A percentile compares a stretch with the other conserved stretches of the same genome.
Conservation (phyloP, 2,329 filamentous ascomycete species). For the Phialocephala sp. region DNA sequence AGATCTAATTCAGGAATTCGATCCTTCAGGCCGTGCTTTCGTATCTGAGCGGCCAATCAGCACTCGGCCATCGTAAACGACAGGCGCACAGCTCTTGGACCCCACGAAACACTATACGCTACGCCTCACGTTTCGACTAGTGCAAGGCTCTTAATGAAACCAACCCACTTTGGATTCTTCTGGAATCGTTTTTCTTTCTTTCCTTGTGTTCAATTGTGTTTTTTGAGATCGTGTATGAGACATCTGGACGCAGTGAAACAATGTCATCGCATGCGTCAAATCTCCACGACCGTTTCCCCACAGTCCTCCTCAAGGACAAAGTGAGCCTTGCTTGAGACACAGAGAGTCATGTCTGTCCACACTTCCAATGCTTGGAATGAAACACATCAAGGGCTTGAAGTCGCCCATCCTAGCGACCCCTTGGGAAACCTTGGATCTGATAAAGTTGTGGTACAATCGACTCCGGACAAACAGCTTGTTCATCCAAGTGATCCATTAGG, state of each 20-base stretch:
- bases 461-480: neutral
- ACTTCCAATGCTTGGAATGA: slow-evolving; percentile 46
- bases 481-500: neutral
- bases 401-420: neutral
- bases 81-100: too few relatives aligned
- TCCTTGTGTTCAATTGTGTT: neutral
- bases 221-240: neutral
- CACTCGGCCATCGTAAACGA: too few relatives aligned
- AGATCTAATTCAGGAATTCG: neutral
- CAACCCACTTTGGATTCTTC: too few relatives aligned
- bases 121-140: too few relatives aligned
- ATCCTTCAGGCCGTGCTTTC: neutral
- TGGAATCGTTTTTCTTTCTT: neutral
- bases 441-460: slow-evolving; percentile 3
- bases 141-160: too few relatives aligned
- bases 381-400: neutral
- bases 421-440: slow-evolving; percentile 2
- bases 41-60: neutral
- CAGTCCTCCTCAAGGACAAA: neutral
- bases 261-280: neutral
- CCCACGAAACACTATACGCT: too few relatives aligned
- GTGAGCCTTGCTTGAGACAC: neutral
- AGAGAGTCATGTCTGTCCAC: neutral
- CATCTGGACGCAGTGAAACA: too few relatives aligned
- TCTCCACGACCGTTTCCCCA: neutral